These are phyloP conservation scores for Yamagishiella unicocca DNA, from an alignment of 139 green algal genomes.

Conservation along the genomic window DNA sequence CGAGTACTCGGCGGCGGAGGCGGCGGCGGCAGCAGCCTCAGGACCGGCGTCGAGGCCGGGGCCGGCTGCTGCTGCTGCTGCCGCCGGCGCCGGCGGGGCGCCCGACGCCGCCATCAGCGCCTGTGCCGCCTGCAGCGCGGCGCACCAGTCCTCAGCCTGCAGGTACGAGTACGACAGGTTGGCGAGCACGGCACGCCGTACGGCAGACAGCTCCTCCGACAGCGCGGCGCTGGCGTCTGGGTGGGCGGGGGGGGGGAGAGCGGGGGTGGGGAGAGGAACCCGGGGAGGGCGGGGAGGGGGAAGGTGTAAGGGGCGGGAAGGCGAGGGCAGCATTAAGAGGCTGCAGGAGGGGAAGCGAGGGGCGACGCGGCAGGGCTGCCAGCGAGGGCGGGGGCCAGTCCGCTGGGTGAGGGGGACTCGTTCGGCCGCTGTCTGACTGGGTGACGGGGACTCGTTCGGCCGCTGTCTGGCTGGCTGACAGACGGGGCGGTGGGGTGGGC, in stretches of 20 bases:
- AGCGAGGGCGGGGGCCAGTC: no score
- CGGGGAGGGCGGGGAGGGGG: no score
- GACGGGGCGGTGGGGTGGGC: no score
- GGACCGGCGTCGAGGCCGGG: neutral
- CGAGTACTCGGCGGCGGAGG: neutral
- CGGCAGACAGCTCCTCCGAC: constrained; percentile 7
- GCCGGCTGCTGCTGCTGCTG: neutral
- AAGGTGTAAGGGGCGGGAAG: no score
- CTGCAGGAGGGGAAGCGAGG: no score
- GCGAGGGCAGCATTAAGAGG: no score
- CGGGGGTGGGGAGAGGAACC: neutral
- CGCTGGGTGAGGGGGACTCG: no score
- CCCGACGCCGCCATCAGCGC: neutral
- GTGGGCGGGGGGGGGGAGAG: neutral
- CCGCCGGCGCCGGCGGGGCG: neutral
- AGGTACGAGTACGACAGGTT: constrained; percentile 61
- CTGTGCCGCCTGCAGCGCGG: constrained; percentile 47
- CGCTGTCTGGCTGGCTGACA: no score
- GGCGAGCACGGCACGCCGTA: constrained; percentile 54
- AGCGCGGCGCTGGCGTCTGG: constrained; percentile 41
- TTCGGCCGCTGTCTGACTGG: no score
- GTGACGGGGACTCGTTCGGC: no score
- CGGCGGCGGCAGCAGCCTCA: neutral
- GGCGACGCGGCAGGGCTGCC: no score
- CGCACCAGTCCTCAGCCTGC: constrained; percentile 36